Percentiles rank a stretch among this genome's conserved stretches.
Conservation (phyloP, 768 basidiomycete genomes). For the Cubamyces sp. region DNA sequence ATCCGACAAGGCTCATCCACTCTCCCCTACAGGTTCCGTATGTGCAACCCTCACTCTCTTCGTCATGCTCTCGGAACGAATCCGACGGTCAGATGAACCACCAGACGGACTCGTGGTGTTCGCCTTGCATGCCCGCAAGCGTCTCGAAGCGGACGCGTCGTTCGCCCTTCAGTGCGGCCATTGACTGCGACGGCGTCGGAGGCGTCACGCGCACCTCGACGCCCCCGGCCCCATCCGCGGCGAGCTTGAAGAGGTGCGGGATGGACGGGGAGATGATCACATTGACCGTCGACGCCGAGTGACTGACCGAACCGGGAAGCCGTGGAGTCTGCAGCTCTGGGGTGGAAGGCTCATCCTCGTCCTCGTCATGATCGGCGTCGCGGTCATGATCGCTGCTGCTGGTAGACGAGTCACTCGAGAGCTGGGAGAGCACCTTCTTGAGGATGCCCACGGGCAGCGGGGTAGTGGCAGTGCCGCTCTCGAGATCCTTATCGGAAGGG, state of each 20-base stretch:
- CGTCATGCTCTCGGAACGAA: background rate
- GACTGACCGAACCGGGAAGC: background rate
- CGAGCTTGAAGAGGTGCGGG: constrained; percentile 23
- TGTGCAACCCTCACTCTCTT: background rate
- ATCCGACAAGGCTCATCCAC: background rate
- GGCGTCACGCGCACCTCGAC: constrained; percentile 28
- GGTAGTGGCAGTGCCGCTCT: constrained; percentile 2
- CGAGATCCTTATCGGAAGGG: constrained; percentile 3
- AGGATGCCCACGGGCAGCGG: constrained; percentile 7
- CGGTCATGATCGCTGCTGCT: background rate
- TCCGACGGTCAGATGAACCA: constrained; percentile 15
- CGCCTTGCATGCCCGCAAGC: constrained; percentile 12
- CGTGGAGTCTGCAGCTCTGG: constrained; percentile 10
- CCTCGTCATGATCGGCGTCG: background rate
- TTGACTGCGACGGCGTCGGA: constrained; percentile 22
- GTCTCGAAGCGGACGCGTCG: constrained; percentile 16
- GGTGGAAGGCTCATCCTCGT: constrained; percentile 2
- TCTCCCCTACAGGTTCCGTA: background rate
- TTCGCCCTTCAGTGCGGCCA: constrained; percentile 5
- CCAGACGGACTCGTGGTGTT: constrained; percentile 17
- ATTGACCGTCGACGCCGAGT: constrained; percentile 15
- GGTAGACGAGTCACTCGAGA: no score
- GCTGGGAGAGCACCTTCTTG: background rate
- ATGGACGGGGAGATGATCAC: constrained; percentile 23
- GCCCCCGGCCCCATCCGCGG: constrained; percentile 12